Evolutionary conservation across 2,329 filamentous ascomycete genomes (phyloP), one percentile per base, ranked within the genome.

Genomic region (Tolypocladium paradoxum): DNA sequence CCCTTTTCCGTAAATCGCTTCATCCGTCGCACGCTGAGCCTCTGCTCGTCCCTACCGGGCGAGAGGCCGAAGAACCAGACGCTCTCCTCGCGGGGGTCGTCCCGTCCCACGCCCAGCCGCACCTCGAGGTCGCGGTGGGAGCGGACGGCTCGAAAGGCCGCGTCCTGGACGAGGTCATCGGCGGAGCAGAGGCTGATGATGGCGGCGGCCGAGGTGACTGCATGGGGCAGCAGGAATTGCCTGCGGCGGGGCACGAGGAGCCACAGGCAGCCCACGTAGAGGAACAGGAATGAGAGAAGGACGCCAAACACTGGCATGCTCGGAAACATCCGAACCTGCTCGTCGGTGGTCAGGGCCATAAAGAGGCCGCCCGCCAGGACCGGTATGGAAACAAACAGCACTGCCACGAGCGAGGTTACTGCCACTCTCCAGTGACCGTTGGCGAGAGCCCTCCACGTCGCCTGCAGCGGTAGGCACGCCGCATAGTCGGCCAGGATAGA

Each of bases 181-280:
- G 85, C 84, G 55, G 88, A 83, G 43, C 92, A 75, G 65, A 92
- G 91, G 63, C 83, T 85, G 60, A 95, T 78, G 24, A 91, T 75
- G 65, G 91, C 89, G 1, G 87, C 87, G 20, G 95, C 75, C 48
- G 80, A 88, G 55, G 77, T 80, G 40, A 88, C 83, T 6, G 77
- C 76, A 64, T 95, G 90, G 0, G 90, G 89, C 1, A 95, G 77
- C 43, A 84, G 74, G 58, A 84, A 81, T 38, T 76, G 73, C 43
- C 74, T 70, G 16, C 87, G 78, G 14, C 74, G 70, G 0, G 85
- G 85, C 60, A 87, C 71, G 53, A 89, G 70, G 6, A 80, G 68
- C 43, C 80, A 64, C 50, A 92, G 73, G 14, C 77, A 82, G n/a
- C 82, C 59, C 12, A 84, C 74, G 69, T 87, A 92, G 27, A 95